These are phyloP conservation scores for Marasmius fiardii DNA, from an alignment of 1,284 basidiomycete species.

Conservation along the genomic window DNA sequence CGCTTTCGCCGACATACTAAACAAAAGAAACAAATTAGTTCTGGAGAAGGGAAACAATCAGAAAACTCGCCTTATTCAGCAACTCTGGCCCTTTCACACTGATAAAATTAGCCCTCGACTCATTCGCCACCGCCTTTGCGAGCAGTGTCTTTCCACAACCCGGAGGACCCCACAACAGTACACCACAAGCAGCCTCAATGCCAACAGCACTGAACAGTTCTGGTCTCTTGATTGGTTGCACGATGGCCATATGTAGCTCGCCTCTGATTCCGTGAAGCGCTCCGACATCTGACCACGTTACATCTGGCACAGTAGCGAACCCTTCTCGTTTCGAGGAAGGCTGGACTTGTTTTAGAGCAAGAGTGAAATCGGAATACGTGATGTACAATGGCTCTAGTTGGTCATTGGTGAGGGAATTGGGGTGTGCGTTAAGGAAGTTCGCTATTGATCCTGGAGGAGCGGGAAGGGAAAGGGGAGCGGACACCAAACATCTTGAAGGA, in stretches of 20 bases:
- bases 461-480: constrained; percentile 34
- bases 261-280: constrained; percentile 84
- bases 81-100: constrained; percentile 97
- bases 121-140: constrained; percentile 96
- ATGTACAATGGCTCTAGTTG: constrained; percentile 84
- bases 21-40: constrained; percentile 3
- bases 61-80: constrained; percentile 79
- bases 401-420: constrained; percentile 69
- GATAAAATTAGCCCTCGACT: constrained; percentile 93
- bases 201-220: constrained; percentile 88
- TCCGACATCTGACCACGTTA: constrained; percentile 95
- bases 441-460: constrained; percentile 74
- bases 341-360: constrained; percentile 84
- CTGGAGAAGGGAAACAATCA: background rate
- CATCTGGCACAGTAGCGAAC: constrained; percentile 94
- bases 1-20: constrained; percentile 97
- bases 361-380: constrained; percentile 74
- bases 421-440: constrained; percentile 85
- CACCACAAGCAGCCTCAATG: constrained; percentile 85
- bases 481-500: constrained; percentile 16
- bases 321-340: constrained; percentile 97
- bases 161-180: constrained; percentile 97
- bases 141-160: constrained; percentile 96
- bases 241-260: constrained; percentile 96
- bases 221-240: constrained; percentile 90